phyloP scores from a whole-genome alignment of 306 rosid genomes.

The Oemleria cerasiformis region DNA sequence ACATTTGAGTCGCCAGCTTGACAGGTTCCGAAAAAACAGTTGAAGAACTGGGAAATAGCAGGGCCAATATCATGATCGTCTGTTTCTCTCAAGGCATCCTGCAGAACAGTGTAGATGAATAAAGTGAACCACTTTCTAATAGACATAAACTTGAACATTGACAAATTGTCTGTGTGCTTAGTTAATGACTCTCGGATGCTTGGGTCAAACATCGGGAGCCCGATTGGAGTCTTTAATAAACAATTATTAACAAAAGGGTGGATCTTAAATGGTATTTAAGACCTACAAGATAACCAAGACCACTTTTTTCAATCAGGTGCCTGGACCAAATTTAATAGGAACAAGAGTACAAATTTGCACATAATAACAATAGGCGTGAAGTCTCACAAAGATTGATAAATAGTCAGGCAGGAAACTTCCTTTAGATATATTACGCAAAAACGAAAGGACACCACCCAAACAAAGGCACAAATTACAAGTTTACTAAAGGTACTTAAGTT shows the following conservation, averaged over 20 bases:
- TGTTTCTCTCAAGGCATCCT: slow-evolving; percentile 86
- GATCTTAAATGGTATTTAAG: slow-evolving; percentile 1
- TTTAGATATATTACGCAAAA: background rate
- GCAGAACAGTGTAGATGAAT: slow-evolving; percentile 18
- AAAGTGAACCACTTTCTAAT: slow-evolving; percentile 8
- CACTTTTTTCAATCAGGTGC: background rate
- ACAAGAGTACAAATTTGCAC: background rate
- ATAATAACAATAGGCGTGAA: background rate
- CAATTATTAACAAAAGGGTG: background rate
- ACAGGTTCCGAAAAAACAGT: slow-evolving; percentile 84
- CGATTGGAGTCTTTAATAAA: too few relatives aligned
- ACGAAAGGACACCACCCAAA: too few relatives aligned
- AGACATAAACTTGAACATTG: background rate
- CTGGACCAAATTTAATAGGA: background rate
- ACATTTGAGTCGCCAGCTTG: slow-evolving; percentile 58
- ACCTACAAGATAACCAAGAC: background rate
- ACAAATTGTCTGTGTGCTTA: too few relatives aligned
- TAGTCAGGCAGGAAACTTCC: background rate
- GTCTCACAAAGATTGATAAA: background rate
- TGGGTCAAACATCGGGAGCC: too few relatives aligned
- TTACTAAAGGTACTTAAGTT: too few relatives aligned
- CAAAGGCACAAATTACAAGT: background rate
- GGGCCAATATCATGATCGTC: slow-evolving; percentile 92
- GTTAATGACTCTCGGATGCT: too few relatives aligned
- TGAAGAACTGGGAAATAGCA: slow-evolving; percentile 77